Base-by-base conservation (phyloP, 2,329 filamentous ascomycete genomes). In the Fusarium tuaranense region DNA sequence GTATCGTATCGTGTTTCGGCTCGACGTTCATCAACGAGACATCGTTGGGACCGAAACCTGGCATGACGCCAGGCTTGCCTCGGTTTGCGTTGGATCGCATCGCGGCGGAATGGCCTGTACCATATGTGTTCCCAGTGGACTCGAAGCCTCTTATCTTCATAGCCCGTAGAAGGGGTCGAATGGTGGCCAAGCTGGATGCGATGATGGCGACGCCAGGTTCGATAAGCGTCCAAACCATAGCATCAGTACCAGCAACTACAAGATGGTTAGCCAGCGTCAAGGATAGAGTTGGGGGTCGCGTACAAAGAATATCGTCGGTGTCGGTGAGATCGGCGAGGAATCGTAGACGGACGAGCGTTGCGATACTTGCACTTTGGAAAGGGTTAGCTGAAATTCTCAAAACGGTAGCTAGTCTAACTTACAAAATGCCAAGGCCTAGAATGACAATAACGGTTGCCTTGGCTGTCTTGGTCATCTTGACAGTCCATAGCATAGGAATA, bases 201-300 rank as follows among this genome's bases (percentile, higher is more conserved):
- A 87, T 79, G 55, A 90, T 90, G 68, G 88, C 88, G 25, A 90
- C 85, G 7, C 87, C 88, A 2, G 88, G 88, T 75, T 90, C 88
- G 63, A 90, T 82, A n/a, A 90, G 80, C 12, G 87, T 89, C 88
- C 88, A 90, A 8, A 89, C 83, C 84, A 88, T 87, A 39, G 87
- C 84, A 69, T 88, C 82, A 5, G 87, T 89, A 25, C 84, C 86
- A 63, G 84, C 83, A 76, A 83, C 87, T 88, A 55, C 41, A 10
- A 38, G 1, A 20, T 18, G 9, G 59, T 82, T 58, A 80, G 76
- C 25, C 30, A 20, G 8, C 12, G 12, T 12, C 64, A 48, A 61
- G 9, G 16, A 41, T 25, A 34, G 18, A 46, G n/a, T 61, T 41
- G 13, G 7, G 34, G 20, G 22, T 34, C 53, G 53, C 69, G 30